Evolutionary conservation across 306 rosid genomes (phyloP), one percentile per base, ranked within the genome.

Genomic region (Glycine tomentella): DNA sequence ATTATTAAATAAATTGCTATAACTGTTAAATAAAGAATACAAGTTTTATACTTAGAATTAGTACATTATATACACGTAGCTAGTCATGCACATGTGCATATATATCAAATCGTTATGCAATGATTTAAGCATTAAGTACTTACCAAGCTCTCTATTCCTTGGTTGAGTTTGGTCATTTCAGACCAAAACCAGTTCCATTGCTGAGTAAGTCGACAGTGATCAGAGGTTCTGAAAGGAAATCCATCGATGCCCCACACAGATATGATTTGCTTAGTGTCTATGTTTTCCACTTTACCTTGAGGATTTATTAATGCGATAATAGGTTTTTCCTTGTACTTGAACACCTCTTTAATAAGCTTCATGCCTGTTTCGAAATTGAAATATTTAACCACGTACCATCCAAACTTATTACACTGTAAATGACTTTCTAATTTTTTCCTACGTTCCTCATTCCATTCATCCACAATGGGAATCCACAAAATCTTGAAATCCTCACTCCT

Each of bases 101-200:
- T 25, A 25, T 25, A 25, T 25, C 31, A 25, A 25, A 25, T 25
- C 31, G 31, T 25, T 25, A 25, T 56, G 78, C 16, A 57, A 17
- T 44, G 8, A 31, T 14, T 59, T 12, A 45, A 76, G 31, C 9
- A 61, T 0, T 13, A 17, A 7, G 49, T 51, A 56, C 87, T 48
- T 73, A 83, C 87, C 83, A 49, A 66, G 9, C n/a, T 45, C 0
- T n/a, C 44, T 14, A 84, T 56, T 3, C 7, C 8, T 57, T 58
- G 80, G 14, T 74, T 65, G 25, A 14, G 14, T 3, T 74, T 79
- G 50, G 9, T 74, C 17, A 84, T 74, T 74, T 79, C 61, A 0
- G 58, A 9, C 87, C 87, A 79, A 20, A 84, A 84, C 87, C 87
- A 84, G 6, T 74, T 74, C 79, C 77, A 74, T 15, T 68, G 82